phyloP scores from a whole-genome alignment of 2,329 filamentous ascomycete genomes.

The Cercospora sp. region DNA sequence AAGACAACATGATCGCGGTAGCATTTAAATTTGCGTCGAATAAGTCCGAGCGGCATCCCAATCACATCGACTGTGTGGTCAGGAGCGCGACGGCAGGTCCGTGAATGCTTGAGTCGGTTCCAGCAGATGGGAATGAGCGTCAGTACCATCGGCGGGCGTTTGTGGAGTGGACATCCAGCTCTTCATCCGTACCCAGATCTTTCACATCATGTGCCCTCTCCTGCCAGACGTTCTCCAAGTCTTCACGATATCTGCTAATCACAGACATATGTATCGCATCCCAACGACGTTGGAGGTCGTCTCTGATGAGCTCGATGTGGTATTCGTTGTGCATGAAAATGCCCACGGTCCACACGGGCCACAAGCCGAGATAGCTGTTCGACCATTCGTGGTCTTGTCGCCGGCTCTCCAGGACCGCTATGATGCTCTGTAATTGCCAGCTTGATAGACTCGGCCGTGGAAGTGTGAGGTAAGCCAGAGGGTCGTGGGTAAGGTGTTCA shows the following conservation, averaged over 20 bases:
- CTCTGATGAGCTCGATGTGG: neutral
- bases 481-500: neutral
- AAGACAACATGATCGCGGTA: no score
- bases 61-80: no score
- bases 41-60: no score
- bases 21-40: no score
- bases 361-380: neutral
- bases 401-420: neutral
- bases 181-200: no score
- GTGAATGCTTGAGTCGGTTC: no score
- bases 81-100: no score
- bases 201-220: no score
- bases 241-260: neutral
- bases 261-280: neutral
- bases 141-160: no score
- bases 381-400: neutral
- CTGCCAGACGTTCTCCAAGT: neutral
- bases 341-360: neutral
- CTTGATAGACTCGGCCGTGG: neutral
- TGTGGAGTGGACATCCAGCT: no score
- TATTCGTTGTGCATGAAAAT: neutral
- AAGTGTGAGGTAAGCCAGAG: neutral
- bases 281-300: neutral
- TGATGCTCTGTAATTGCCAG: neutral
- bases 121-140: no score